Conservation (phyloP, 2,329 filamentous ascomycete species). For the Aspergillus oerlinghausenensis region DNA sequence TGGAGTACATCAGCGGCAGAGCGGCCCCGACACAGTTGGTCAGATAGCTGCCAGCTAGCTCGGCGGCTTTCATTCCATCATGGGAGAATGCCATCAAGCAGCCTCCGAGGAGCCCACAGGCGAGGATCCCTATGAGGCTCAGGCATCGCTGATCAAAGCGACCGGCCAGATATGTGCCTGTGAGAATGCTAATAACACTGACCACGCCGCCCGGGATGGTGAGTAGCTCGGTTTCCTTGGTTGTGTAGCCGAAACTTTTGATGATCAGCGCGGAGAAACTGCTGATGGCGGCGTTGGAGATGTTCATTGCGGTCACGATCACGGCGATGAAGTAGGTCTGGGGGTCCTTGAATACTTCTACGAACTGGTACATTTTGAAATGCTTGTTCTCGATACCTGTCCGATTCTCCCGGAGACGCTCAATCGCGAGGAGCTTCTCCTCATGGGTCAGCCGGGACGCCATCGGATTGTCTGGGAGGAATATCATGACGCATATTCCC, state of each 20-base stretch:
- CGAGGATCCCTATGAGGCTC: slow-evolving; percentile 34
- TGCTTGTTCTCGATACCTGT: slow-evolving; percentile 50
- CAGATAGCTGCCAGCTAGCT: slow-evolving; percentile 41
- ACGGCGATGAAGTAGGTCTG: slow-evolving; percentile 42
- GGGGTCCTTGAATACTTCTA: slow-evolving; percentile 42
- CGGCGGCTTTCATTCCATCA: slow-evolving; percentile 33
- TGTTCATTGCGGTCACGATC: slow-evolving; percentile 30
- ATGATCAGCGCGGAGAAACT: slow-evolving; percentile 41
- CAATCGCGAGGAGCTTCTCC: slow-evolving; percentile 35
- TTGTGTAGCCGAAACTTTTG: slow-evolving; percentile 41
- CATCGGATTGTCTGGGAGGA: slow-evolving; percentile 42
- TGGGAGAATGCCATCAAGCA: slow-evolving; percentile 37
- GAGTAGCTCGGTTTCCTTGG: slow-evolving; percentile 41
- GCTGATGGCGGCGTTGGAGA: slow-evolving; percentile 41
- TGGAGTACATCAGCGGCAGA: slow-evolving; percentile 37
- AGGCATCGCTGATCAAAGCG: slow-evolving; percentile 38
- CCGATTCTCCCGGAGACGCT: slow-evolving; percentile 43
- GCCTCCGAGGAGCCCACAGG: slow-evolving; percentile 42
- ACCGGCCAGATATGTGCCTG: slow-evolving; percentile 33
- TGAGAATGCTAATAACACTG: slow-evolving; percentile 35
- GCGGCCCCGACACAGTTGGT: slow-evolving; percentile 37
- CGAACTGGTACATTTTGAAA: slow-evolving; percentile 45
- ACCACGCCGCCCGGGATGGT: slow-evolving; percentile 41
- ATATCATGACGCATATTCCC: slow-evolving; percentile 34
- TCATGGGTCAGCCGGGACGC: slow-evolving; percentile 32